A percentile compares a stretch with the other conserved stretches of the same genome.
Conservation (phyloP, 164 flowering plant genomes). For the Umbellularia californica region DNA sequence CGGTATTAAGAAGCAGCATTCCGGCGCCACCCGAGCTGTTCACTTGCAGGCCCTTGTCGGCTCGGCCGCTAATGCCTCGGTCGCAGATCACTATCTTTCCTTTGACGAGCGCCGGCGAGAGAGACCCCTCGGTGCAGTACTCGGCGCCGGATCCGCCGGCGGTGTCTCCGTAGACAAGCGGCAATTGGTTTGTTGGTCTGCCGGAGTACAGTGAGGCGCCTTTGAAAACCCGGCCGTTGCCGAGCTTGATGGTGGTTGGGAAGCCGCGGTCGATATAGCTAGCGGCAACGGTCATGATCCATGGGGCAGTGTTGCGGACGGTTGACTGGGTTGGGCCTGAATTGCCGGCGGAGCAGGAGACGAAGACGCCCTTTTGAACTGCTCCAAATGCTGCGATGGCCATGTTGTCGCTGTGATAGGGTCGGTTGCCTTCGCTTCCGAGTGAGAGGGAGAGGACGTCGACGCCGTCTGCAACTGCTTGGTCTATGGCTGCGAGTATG, state of each 20-base stretch:
- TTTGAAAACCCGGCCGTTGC: constrained; percentile 37
- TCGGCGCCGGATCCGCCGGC: constrained; percentile 42
- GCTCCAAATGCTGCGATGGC: constrained; percentile 64
- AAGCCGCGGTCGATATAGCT: constrained; percentile 59
- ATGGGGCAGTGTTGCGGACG: constrained; percentile 60
- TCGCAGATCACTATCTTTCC: constrained; percentile 69
- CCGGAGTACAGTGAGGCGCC: constrained; percentile 62
- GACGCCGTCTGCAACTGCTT: constrained; percentile 68
- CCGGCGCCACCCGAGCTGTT: constrained; percentile 60
- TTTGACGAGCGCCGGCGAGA: constrained; percentile 34
- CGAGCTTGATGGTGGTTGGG: constrained; percentile 50
- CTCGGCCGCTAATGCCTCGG: constrained; percentile 38
- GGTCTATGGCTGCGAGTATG: constrained; percentile 62
- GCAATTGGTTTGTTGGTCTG: constrained; percentile 26
- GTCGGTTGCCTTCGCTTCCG: constrained; percentile 35
- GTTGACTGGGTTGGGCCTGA: constrained; percentile 43
- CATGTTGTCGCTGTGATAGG: constrained; percentile 43
- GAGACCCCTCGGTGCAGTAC: constrained; percentile 42
- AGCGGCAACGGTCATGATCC: constrained; percentile 78
- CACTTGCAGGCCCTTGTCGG: constrained; percentile 51
- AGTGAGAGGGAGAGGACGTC: constrained; percentile 70
- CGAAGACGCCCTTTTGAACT: constrained; percentile 43
- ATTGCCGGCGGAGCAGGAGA: constrained; percentile 66
- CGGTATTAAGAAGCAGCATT: constrained; percentile 48
- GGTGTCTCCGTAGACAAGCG: constrained; percentile 41